Base-by-base conservation (phyloP, 352 stramenopile genomes). In the Blastocystis sp. region DNA sequence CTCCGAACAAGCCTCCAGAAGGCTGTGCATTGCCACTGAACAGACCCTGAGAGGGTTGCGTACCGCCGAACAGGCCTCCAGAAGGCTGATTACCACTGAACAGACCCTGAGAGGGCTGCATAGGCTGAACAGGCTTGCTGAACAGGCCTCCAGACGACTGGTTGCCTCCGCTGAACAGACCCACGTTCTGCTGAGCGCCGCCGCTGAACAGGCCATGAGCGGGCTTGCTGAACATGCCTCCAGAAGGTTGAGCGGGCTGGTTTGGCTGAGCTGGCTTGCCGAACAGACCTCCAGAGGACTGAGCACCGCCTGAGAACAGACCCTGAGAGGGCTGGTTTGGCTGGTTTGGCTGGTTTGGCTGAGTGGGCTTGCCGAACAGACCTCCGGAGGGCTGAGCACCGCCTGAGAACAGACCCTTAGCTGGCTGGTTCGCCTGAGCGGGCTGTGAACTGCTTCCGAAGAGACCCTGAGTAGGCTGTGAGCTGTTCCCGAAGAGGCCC, bases 141-240 rank as follows among this genome's bases (percentile, higher is more conserved):
- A 74, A 74, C 19, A 74, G 41, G 62, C 62, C n/a, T 19, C n/a
- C 17, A n/a, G 59, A n/a, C n/a, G 59, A 62, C 17, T 62, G 59
- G 59, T 62, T n/a, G 21, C 17, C 7, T 45, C 43, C 43, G 19
- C 64, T 45, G 23, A 74, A 74, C 17, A 74, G 64, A 69, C 62
- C 62, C 34, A 23, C 34, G n/a, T 69, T 34, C 28, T 34, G 28
- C 28, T 34, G 28, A 34, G 28, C 28, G 28, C 28, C 28, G 28
- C 28, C 28, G 48, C 48, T 14, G 48, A 56, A 56, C 5, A 56
- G 48, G 1, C 48, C 48, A 7, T 56, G 48, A 56, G 48, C 5
- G 48, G 48, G 48, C 21, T 76, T 76, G 21, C 48, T 28, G 66
- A 76, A 76, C 23, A 76, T 11, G 48, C 66, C 66, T 40, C 3